A percentile compares a stretch with the other conserved stretches of the same genome.
phyloP scores from a whole-genome alignment of 257 asterid species.

The Fraxinus quadrangulata region DNA sequence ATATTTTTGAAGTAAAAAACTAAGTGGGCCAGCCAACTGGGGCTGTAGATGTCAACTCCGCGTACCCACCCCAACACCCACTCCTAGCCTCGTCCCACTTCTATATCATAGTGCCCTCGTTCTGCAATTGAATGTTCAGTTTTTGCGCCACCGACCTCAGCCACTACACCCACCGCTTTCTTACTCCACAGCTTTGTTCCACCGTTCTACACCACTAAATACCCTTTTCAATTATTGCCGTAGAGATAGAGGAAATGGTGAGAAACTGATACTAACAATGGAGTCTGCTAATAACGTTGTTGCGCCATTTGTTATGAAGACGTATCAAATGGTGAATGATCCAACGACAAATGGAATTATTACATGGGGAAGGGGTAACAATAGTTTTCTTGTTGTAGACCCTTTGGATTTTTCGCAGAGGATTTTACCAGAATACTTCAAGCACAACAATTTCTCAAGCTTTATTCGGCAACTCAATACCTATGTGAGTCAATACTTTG shows the following conservation, averaged over 20 bases:
- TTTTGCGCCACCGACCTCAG: neutral
- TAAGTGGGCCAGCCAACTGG: too few relatives aligned
- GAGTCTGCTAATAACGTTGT: conserved; percentile 35
- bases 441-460: conserved; percentile 93
- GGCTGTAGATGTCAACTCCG: too few relatives aligned
- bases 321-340: conserved; percentile 85
- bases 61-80: conserved; percentile 24
- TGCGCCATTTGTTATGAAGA: conserved; percentile 78
- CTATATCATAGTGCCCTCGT: conserved; percentile 28
- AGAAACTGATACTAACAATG: conserved; percentile 31
- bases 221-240: neutral
- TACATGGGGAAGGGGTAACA: conserved; percentile 65
- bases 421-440: conserved; percentile 71
- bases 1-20: too few relatives aligned
- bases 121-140: conserved; percentile 16
- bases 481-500: conserved; percentile 52
- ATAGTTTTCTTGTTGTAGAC: conserved; percentile 67
- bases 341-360: conserved; percentile 55
- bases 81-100: neutral
- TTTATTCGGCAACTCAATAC: conserved; percentile 93
- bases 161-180: neutral
- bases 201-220: neutral
- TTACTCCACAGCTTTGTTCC: neutral
- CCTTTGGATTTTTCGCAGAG: conserved; percentile 69
- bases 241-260: neutral